A percentile compares a stretch with the other conserved stretches of the same genome.
Evolutionary conservation across 2,329 filamentous ascomycete genomes (phyloP).

Genomic region (Hirsutella minnesotensis): DNA sequence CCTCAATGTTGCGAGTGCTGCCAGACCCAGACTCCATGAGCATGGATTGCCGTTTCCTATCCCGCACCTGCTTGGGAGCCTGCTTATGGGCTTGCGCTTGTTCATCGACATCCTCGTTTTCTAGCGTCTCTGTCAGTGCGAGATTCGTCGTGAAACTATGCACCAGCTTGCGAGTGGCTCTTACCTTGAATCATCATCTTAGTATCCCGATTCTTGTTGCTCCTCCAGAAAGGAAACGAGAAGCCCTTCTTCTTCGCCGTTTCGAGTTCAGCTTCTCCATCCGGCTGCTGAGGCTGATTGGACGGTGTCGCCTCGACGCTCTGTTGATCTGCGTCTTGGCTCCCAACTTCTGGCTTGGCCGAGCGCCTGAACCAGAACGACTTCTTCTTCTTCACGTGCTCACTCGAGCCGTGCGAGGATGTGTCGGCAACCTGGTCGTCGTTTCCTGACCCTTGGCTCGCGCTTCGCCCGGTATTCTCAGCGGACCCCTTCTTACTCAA

Average conservation of each 20-base stretch:
- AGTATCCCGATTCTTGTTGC: constrained; percentile 28
- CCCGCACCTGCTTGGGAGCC: neutral
- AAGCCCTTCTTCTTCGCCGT: constrained; percentile 39
- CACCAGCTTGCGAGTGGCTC: no score
- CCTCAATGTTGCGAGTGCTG: constrained; percentile 43
- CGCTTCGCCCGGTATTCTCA: constrained; percentile 10
- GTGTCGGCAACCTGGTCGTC: constrained; percentile 9
- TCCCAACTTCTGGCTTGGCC: constrained; percentile 23
- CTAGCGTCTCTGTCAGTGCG: constrained; percentile 1
- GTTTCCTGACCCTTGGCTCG: constrained; percentile 8
- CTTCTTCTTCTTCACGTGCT: constrained; percentile 28
- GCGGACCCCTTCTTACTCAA: constrained; percentile 25
- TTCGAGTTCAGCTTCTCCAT: constrained; percentile 11
- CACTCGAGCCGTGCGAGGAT: constrained; percentile 8
- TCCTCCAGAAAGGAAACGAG: constrained; percentile 44
- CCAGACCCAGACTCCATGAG: constrained; percentile 24
- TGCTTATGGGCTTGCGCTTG: neutral
- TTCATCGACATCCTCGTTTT: neutral
- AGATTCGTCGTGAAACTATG: neutral
- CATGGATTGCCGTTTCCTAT: constrained; percentile 10
- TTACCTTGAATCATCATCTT: constrained; percentile 34
- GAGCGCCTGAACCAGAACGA: constrained; percentile 39
- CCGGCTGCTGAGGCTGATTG: constrained; percentile 7
- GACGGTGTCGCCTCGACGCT: constrained; percentile 2
- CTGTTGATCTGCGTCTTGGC: neutral